phyloP scores from a whole-genome alignment of 352 stramenopile species.

The Phytophthora sojae region DNA sequence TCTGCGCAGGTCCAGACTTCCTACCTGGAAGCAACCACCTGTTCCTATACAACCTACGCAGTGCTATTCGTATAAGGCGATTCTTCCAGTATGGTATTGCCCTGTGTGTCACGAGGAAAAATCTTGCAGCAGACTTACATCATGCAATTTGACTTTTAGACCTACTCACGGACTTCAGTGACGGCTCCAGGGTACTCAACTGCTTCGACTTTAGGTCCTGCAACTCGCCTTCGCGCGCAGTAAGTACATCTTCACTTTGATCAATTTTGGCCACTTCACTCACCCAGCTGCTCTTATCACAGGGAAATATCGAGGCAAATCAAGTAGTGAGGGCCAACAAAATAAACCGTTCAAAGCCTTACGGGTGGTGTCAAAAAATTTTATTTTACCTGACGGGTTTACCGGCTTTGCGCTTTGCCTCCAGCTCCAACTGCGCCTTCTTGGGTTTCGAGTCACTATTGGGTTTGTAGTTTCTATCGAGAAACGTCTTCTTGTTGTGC shows the following conservation, averaged over 20 bases:
- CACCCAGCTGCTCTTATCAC: conserved; percentile 8
- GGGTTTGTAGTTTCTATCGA: conserved; percentile 71
- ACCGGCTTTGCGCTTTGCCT: conserved; percentile 41
- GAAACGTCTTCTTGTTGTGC: conserved; percentile 57
- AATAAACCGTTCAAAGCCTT: too few relatives aligned
- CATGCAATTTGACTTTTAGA: conserved; percentile 5
- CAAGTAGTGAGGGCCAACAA: conserved; percentile 6
- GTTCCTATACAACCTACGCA: conserved; percentile 65
- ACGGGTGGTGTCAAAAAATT: background rate
- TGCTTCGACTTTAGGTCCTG: conserved; percentile 15
- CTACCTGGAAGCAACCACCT: conserved; percentile 63
- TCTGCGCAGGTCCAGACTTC: conserved; percentile 32
- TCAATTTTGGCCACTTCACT: background rate
- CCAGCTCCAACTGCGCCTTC: conserved; percentile 57
- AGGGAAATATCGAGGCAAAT: conserved; percentile 16
- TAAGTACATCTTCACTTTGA: conserved; percentile 13
- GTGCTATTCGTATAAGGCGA: conserved; percentile 59
- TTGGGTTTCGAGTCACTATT: conserved; percentile 64
- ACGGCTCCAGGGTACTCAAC: conserved; percentile 16
- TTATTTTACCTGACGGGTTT: background rate
- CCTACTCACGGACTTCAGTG: conserved; percentile 4
- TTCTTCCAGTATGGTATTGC: conserved; percentile 45
- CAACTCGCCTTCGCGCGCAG: conserved; percentile 29
- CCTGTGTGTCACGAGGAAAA: background rate
- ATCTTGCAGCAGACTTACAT: background rate